Evolutionary conservation across 768 basidiomycete species (phyloP).

Genomic region (Baorangia bicolor): DNA sequence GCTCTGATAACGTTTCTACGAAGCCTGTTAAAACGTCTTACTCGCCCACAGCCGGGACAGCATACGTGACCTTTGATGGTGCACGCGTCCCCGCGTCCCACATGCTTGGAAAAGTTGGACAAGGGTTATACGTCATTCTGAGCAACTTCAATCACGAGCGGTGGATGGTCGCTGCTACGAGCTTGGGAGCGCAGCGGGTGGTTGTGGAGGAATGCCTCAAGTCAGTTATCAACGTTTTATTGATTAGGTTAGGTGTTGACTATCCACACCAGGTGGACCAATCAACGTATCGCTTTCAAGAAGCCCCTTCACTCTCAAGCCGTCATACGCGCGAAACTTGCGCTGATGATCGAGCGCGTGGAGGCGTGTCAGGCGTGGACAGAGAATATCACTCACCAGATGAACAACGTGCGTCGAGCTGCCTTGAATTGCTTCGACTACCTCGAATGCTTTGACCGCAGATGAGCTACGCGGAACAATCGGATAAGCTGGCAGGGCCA

Average conservation of each 20-base stretch:
- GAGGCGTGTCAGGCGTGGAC: constrained; percentile 88
- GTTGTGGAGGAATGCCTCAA: constrained; percentile 91
- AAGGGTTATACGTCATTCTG: constrained; percentile 79
- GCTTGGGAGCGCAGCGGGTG: constrained; percentile 71
- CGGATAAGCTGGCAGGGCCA: constrained; percentile 81
- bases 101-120: constrained; percentile 83
- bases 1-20: constrained; percentile 73
- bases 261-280: constrained; percentile 65
- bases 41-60: constrained; percentile 88
- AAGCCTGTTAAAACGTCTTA: constrained; percentile 92
- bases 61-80: constrained; percentile 79
- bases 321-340: constrained; percentile 87
- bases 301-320: constrained; percentile 80
- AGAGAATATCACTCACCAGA: constrained; percentile 86
- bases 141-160: constrained; percentile 90
- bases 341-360: constrained; percentile 85
- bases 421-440: background rate
- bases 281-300: constrained; percentile 87
- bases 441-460: constrained; percentile 29
- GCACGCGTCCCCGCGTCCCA: constrained; percentile 82
- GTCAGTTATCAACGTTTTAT: constrained; percentile 34
- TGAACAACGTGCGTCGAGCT: constrained; percentile 67
- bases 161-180: constrained; percentile 79
- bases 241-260: constrained; percentile 3
- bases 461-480: constrained; percentile 87